A percentile compares a stretch with the other conserved stretches of the same genome.
Conservation (phyloP, 148 eudicot species). For the Pouteria glomerata region DNA sequence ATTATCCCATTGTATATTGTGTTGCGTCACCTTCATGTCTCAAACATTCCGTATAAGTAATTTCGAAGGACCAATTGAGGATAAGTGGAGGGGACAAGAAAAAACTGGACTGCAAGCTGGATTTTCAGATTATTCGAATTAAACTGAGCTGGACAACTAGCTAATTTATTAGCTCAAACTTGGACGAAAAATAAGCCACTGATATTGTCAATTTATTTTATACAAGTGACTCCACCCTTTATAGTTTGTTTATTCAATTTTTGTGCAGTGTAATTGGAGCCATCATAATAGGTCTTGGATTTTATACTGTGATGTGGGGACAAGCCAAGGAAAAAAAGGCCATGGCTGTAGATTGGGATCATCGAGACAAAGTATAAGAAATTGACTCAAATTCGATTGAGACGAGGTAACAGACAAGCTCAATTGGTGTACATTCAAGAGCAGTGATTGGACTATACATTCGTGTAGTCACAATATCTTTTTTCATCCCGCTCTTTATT, state of each 20-base stretch:
- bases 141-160: not conserved
- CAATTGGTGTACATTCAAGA: not conserved
- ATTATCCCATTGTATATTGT: not conserved
- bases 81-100: not conserved
- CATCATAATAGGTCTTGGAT: constrained; percentile 46
- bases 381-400: not conserved
- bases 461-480: too few species aligned
- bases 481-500: too few species aligned
- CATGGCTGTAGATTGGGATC: constrained; percentile 12
- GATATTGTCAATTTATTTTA: not conserved
- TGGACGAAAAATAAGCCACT: not conserved
- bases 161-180: not conserved
- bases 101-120: not conserved
- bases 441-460: not conserved
- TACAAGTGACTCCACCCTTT: too few species aligned
- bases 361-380: constrained; percentile 7
- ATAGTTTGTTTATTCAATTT: too few species aligned
- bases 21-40: not conserved
- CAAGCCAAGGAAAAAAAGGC: constrained; percentile 25
- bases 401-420: constrained; percentile 5
- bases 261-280: constrained; percentile 58
- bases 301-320: constrained; percentile 73
- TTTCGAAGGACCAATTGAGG: not conserved
- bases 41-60: not conserved
- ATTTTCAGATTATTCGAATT: not conserved